phyloP scores from a whole-genome alignment of 2,329 filamentous ascomycete genomes.

The Fusarium beomiforme region DNA sequence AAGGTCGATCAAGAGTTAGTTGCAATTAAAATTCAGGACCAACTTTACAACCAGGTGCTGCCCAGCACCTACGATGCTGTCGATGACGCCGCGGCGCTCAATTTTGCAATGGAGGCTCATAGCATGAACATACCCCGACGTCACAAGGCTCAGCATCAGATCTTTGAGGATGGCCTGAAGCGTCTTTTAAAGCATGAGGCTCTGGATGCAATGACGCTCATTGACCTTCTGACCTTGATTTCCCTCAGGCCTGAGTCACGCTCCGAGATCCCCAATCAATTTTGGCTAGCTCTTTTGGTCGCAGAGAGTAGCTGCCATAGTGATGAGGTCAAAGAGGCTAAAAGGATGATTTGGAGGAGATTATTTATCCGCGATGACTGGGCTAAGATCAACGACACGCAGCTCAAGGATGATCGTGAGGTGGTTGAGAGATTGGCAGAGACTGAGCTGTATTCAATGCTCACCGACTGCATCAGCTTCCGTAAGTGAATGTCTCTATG shows the following conservation, averaged over 20 bases:
- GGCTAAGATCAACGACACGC: constrained; percentile 80
- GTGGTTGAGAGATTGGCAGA: constrained; percentile 69
- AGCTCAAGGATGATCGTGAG: constrained; percentile 75
- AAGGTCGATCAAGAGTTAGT: constrained; percentile 72
- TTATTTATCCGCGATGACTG: constrained; percentile 88
- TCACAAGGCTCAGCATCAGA: constrained; percentile 71
- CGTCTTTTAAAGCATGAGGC: constrained; percentile 77
- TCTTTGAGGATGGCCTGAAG: constrained; percentile 77
- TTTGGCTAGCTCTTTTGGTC: constrained; percentile 76
- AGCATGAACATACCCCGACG: constrained; percentile 64
- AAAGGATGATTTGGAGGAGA: constrained; percentile 83
- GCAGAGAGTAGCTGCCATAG: constrained; percentile 64
- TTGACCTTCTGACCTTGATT: constrained; percentile 84
- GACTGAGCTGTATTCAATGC: constrained; percentile 75
- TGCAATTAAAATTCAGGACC: constrained; percentile 82
- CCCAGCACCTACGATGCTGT: constrained; percentile 76
- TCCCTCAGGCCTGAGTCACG: constrained; percentile 55
- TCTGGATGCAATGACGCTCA: constrained; percentile 71
- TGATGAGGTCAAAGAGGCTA: constrained; percentile 67
- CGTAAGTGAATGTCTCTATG: constrained; percentile 60
- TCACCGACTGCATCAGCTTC: constrained; percentile 70
- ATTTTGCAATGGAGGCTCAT: constrained; percentile 78
- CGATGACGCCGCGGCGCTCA: constrained; percentile 80
- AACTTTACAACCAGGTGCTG: constrained; percentile 75
- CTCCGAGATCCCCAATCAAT: constrained; percentile 73